Base-by-base conservation (phyloP, 208 protist genomes). In the Wallacemonas rigidus region DNA sequence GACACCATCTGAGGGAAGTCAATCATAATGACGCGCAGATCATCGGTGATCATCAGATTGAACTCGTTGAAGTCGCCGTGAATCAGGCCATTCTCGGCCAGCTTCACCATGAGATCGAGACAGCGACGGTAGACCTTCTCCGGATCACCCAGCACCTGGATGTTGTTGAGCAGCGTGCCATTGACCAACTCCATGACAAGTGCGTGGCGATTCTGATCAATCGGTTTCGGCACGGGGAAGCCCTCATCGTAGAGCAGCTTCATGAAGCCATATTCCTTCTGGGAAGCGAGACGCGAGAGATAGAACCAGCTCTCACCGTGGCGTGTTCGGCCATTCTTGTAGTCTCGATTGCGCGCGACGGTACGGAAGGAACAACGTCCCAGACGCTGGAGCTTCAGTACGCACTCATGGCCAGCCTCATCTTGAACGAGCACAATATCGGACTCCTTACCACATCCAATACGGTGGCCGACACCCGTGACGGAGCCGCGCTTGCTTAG, bases 51-150 rank as follows among this genome's bases (percentile, higher is more conserved):
- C 72, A 99, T 95, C 5, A 99, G 61, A 79, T 99, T 99, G 85
- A 99, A 99, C 83, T 99, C 99, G 80, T 99, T 99, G 80, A 99
- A 99, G 85, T 99, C 99, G 64, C 99, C 91, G 80, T 99, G 99
- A 54, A 99, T 97, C 15, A 99, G 88, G 8, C 99, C 98, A 44
- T 92, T 80, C 72, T 94, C 79, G 1, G 94, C 98, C 2, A 99
- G 86, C 73, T 88, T 84, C 26, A 99, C 82, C 70, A 99, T 95
- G 9, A 99, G 74, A 40, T 97, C 87, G 39, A 99, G 88, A 38
- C 98, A 87, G 9, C 93, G 71, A 7, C 83, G 75, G 78, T 98
- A 99, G 11, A 99, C 87, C 41, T 85, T 78, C 9, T 71, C 71
- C n/a, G 98, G 86, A 72, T 99, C 82, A 26, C 80, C 88, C 0